These are phyloP conservation scores for Erythrobasidium hasegawianum DNA, from an alignment of 1,284 basidiomycete species.

Conservation along the genomic window DNA sequence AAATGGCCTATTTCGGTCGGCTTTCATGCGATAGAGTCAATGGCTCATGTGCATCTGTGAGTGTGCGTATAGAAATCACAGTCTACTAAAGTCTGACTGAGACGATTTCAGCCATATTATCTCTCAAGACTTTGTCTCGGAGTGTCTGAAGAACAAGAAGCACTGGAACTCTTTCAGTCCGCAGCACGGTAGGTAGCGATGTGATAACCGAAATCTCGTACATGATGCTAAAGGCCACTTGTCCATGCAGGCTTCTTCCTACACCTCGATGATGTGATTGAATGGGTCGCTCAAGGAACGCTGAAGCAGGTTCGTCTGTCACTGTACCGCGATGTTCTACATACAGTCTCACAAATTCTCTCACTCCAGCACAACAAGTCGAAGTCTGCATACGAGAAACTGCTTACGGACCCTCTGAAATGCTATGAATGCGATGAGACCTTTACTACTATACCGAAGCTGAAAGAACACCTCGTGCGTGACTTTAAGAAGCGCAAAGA, in stretches of 20 bases:
- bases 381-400: conserved; percentile 15
- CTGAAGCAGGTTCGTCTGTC: conserved; percentile 43
- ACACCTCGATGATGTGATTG: conserved; percentile 66
- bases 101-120: conserved; percentile 71
- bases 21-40: conserved; percentile 74
- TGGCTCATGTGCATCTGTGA: conserved; percentile 51
- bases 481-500: conserved; percentile 52
- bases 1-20: conserved; percentile 75
- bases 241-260: conserved; percentile 82
- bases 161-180: conserved; percentile 95
- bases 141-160: conserved; percentile 74
- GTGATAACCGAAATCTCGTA: neutral
- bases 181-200: conserved; percentile 46
- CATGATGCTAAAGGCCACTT: neutral
- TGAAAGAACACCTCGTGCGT: conserved; percentile 68
- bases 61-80: too few species aligned
- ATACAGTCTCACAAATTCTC: neutral
- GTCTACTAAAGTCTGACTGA: conserved; percentile 56
- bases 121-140: conserved; percentile 72
- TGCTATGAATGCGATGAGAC: conserved; percentile 46
- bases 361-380: conserved; percentile 16
- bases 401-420: conserved; percentile 9
- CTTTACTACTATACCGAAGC: conserved; percentile 67
- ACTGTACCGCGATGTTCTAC: neutral
- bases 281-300: conserved; percentile 64